Conservation (phyloP, 1,139 yeast species). For the Pichia sp. region DNA sequence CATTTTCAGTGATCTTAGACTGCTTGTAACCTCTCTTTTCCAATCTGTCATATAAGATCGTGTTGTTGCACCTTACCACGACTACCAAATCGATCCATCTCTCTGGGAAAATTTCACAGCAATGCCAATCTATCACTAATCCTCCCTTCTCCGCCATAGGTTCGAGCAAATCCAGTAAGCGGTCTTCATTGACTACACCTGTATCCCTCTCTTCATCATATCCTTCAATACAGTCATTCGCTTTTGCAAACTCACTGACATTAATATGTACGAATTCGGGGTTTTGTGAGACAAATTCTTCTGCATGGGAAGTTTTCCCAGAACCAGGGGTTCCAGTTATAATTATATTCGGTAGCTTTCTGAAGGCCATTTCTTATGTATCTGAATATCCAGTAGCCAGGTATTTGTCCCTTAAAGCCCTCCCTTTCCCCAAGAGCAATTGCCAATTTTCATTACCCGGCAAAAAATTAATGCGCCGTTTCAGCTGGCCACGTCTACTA, state of each 20-base stretch:
- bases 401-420: too few species aligned
- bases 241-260: conserved; percentile 79
- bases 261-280: conserved; percentile 50
- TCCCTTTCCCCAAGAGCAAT: too few species aligned
- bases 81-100: conserved; percentile 86
- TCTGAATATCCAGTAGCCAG: too few species aligned
- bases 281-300: conserved; percentile 42
- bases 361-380: conserved; percentile 27
- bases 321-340: conserved; percentile 98
- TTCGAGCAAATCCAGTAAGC: conserved; percentile 74
- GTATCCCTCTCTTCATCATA: conserved; percentile 83
- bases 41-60: conserved; percentile 68
- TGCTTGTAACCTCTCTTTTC: conserved; percentile 70
- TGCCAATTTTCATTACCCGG: conserved; percentile 3
- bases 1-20: conserved; percentile 78
- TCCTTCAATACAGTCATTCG: conserved; percentile 71
- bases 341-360: conserved; percentile 70
- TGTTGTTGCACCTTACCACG: conserved; percentile 76
- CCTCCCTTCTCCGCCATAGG: conserved; percentile 82
- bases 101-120: conserved; percentile 93
- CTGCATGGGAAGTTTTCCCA: conserved; percentile 87
- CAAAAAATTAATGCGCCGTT: neutral
- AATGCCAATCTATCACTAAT: conserved; percentile 89
- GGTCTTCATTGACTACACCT: conserved; percentile 89
- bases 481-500: neutral